Evolutionary conservation across 495 filamentous ascomycete species (phyloP).

Genomic region (Hypoxylon fuscum): DNA sequence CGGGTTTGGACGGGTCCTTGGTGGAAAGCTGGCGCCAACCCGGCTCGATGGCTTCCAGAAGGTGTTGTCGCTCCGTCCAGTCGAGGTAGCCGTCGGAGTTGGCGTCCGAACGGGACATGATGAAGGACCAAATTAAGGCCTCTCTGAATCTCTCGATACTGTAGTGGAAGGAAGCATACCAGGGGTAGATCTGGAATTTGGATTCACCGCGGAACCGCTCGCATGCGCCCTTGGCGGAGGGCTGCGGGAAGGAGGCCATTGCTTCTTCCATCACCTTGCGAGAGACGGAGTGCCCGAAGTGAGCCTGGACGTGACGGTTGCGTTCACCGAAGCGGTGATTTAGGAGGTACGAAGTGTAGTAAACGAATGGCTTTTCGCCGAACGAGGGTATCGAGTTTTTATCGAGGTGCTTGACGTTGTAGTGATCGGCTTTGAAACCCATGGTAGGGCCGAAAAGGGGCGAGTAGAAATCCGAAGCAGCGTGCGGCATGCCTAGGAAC

Average conservation of each 20-base stretch:
- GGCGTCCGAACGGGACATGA: conserved; percentile 49
- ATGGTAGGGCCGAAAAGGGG: conserved; percentile 54
- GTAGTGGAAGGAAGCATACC: conserved; percentile 55
- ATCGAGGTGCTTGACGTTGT: conserved; percentile 48
- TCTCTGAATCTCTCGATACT: conserved; percentile 55
- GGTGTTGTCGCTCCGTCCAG: conserved; percentile 48
- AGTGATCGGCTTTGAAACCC: conserved; percentile 53
- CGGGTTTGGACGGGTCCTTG: conserved; percentile 36
- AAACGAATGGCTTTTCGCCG: conserved; percentile 55
- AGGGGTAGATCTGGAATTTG: conserved; percentile 53
- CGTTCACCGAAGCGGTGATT: conserved; percentile 55
- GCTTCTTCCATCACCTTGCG: conserved; percentile 51
- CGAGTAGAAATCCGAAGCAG: conserved; percentile 54
- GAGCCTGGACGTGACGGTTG: conserved; percentile 54
- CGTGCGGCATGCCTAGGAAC: conserved; percentile 52
- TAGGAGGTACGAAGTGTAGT: conserved; percentile 56
- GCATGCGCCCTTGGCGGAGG: conserved; percentile 49
- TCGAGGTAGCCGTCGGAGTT: conserved; percentile 51
- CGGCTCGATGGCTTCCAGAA: conserved; percentile 46
- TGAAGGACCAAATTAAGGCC: conserved; percentile 54
- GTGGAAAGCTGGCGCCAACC: conserved; percentile 42
- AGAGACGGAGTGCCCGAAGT: conserved; percentile 53
- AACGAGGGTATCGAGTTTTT: conserved; percentile 50
- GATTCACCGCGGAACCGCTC: conserved; percentile 54
- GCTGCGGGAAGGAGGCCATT: conserved; percentile 52